phyloP scores from a whole-genome alignment of 176 grass and related monocot genomes.

The Panicum miliaceum region DNA sequence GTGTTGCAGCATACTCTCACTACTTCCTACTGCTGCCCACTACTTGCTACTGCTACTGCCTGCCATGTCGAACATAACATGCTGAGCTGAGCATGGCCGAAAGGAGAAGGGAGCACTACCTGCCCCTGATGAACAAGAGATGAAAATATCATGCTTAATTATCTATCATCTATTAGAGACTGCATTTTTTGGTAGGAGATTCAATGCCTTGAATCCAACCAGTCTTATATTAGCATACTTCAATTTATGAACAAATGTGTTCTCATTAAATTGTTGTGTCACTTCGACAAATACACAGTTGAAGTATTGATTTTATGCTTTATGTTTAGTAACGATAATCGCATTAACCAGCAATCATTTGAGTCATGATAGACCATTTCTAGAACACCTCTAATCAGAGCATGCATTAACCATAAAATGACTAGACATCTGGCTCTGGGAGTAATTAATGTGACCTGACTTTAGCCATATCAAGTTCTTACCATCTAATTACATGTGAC shows the following conservation, averaged over 20 bases:
- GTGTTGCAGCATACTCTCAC: too few species aligned
- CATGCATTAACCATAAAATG: not conserved
- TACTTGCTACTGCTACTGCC: too few species aligned
- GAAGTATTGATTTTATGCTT: not conserved
- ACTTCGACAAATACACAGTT: not conserved
- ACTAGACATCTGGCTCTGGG: conserved; percentile 2
- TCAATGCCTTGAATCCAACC: not conserved
- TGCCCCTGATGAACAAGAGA: too few species aligned
- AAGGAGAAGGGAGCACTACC: too few species aligned
- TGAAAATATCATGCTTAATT: too few species aligned
- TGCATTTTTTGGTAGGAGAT: not conserved
- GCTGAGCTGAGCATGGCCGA: too few species aligned
- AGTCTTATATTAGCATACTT: not conserved
- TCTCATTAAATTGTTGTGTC: not conserved
- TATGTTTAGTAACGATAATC: conserved; percentile 7
- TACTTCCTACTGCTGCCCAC: too few species aligned
- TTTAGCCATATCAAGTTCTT: conserved; percentile 13
- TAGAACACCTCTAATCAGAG: not conserved
- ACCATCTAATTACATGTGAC: conserved; percentile 2
- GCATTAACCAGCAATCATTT: conserved; percentile 1
- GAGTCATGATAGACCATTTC: conserved; percentile 7
- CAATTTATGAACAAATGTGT: not conserved
- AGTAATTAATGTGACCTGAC: conserved; percentile 18
- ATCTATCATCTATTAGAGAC: not conserved
- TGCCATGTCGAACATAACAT: too few species aligned